phyloP scores from a whole-genome alignment of 202 grass and related monocot genomes.

The Panicum hallii region DNA sequence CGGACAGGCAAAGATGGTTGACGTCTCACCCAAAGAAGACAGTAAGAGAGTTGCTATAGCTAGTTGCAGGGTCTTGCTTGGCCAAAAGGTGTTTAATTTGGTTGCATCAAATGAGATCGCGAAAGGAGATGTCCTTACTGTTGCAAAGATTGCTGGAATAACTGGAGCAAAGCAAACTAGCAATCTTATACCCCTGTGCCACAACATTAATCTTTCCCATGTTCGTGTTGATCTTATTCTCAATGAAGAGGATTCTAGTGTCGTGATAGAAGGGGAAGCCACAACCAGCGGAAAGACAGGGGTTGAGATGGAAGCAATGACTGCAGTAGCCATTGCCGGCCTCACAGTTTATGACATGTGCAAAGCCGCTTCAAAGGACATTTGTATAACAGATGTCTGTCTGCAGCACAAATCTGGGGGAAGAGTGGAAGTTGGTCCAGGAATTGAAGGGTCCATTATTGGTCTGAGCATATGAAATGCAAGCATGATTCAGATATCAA shows the following conservation, averaged over 20 bases:
- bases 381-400: slow-evolving; percentile 76
- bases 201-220: slow-evolving; percentile 83
- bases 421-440: slow-evolving; percentile 87
- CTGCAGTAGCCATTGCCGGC: slow-evolving; percentile 80
- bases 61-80: slow-evolving; percentile 78
- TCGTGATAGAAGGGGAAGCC: slow-evolving; percentile 87
- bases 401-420: slow-evolving; percentile 85
- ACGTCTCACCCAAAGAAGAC: slow-evolving; percentile 80
- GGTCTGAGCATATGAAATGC: slow-evolving; percentile 3
- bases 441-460: slow-evolving; percentile 41
- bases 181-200: slow-evolving; percentile 83
- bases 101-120: slow-evolving; percentile 91
- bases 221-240: slow-evolving; percentile 89
- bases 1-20: slow-evolving; percentile 90
- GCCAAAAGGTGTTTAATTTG: slow-evolving; percentile 72
- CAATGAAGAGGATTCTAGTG: slow-evolving; percentile 77
- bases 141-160: slow-evolving; percentile 95
- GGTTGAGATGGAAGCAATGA: slow-evolving; percentile 96
- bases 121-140: slow-evolving; percentile 94
- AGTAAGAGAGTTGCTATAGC: slow-evolving; percentile 79
- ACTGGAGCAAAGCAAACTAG: slow-evolving; percentile 94
- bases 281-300: slow-evolving; percentile 71
- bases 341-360: slow-evolving; percentile 98
- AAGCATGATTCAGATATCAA: not conserved
- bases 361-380: slow-evolving; percentile 90